Percentiles rank a stretch among this genome's conserved stretches.
Conservation (phyloP, 345 rosid genomes). For the Nasturtium officinale region DNA sequence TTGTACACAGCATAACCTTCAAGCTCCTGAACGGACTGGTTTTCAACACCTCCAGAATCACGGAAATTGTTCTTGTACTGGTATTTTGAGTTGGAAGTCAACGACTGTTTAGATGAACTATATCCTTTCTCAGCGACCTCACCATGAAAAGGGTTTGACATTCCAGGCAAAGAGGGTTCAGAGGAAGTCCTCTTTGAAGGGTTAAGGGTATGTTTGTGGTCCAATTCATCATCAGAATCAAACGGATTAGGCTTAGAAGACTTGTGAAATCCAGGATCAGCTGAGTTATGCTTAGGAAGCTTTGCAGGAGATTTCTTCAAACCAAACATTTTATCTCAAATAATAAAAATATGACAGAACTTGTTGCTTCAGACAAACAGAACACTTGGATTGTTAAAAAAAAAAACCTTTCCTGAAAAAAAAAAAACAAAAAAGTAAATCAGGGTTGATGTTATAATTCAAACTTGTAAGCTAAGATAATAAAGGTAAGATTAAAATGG, state of each 20-base stretch:
- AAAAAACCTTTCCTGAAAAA: slow-evolving; percentile 46
- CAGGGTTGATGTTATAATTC: slow-evolving; percentile 24
- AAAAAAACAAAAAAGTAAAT: slow-evolving; percentile 31
- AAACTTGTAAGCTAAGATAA: slow-evolving; percentile 33
- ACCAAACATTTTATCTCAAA: slow-evolving; percentile 55
- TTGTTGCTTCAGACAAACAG: slow-evolving; percentile 11
- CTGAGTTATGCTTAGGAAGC: slow-evolving; percentile 55
- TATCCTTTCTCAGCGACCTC: slow-evolving; percentile 42
- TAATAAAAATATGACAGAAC: slow-evolving; percentile 11
- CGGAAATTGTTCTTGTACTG: slow-evolving; percentile 80
- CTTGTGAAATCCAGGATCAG: slow-evolving; percentile 46
- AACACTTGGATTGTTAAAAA: slow-evolving; percentile 16
- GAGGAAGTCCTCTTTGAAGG: slow-evolving; percentile 60
- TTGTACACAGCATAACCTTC: slow-evolving; percentile 82
- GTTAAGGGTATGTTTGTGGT: slow-evolving; percentile 53
- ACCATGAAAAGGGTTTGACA: slow-evolving; percentile 65
- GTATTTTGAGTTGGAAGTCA: slow-evolving; percentile 46
- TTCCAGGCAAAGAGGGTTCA: slow-evolving; percentile 52
- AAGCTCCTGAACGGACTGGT: slow-evolving; percentile 86
- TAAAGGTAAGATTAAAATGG: neutral
- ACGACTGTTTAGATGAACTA: slow-evolving; percentile 49
- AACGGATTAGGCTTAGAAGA: slow-evolving; percentile 74
- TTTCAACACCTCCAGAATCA: slow-evolving; percentile 83
- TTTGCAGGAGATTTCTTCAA: slow-evolving; percentile 68
- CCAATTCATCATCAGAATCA: slow-evolving; percentile 72